A percentile compares a stretch with the other conserved stretches of the same genome.
Evolutionary conservation across 2,329 filamentous ascomycete genomes (phyloP).

Genomic region (Ambrosiella beaveri): DNA sequence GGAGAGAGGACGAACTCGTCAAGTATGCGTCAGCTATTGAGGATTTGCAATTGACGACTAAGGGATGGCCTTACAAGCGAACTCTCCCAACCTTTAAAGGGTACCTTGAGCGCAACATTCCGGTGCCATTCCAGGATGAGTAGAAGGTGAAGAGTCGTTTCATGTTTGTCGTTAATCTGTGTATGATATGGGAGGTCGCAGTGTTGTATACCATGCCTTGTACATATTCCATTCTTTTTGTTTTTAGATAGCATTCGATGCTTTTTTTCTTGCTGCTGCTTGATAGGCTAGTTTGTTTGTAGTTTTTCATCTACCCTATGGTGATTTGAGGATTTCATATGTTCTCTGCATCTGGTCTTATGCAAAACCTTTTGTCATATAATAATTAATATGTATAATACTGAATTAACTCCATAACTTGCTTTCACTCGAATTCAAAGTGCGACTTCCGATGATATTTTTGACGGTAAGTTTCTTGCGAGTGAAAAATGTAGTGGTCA

Average conservation of each 20-base stretch:
- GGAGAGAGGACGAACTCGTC: slow-evolving; percentile 39
- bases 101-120: slow-evolving; percentile 30
- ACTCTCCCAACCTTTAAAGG: slow-evolving; percentile 34
- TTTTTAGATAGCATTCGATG: background rate
- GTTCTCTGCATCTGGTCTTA: background rate
- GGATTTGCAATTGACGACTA: slow-evolving; percentile 30
- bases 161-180: background rate
- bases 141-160: background rate
- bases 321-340: background rate
- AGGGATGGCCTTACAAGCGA: slow-evolving; percentile 27
- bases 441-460: too few relatives aligned
- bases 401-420: too few relatives aligned
- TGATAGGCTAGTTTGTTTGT: background rate
- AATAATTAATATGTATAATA: too few relatives aligned
- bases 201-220: slow-evolving; percentile 1
- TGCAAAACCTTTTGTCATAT: too few relatives aligned
- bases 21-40: slow-evolving; percentile 47
- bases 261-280: background rate
- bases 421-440: too few relatives aligned
- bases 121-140: slow-evolving; percentile 19
- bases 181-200: slow-evolving; percentile 1
- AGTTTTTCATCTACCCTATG: background rate
- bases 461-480: too few relatives aligned
- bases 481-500: background rate
- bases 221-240: slow-evolving; percentile 5